A percentile compares a stretch with the other conserved stretches of the same genome.
Evolutionary conservation across 2,329 filamentous ascomycete genomes (phyloP).

Genomic region (Aspergillus transmontanensis): DNA sequence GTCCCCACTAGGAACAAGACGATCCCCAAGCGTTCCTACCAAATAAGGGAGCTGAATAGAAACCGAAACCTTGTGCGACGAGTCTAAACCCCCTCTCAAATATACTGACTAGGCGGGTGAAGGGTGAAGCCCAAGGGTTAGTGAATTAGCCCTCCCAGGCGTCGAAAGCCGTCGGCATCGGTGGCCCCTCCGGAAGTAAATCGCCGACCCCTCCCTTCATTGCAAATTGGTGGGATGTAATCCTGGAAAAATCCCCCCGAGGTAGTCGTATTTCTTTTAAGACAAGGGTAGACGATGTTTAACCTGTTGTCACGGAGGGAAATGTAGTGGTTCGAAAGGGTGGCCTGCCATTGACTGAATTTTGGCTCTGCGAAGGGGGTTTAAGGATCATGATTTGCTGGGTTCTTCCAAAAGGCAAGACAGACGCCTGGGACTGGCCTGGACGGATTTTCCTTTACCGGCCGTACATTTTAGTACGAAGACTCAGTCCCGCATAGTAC

Average conservation of each 20-base stretch:
- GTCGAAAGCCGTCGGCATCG: slow-evolving; percentile 18
- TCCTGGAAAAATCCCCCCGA: slow-evolving; percentile 5
- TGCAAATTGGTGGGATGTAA: slow-evolving; percentile 19
- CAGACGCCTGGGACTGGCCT: slow-evolving; percentile 20
- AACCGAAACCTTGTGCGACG: neutral
- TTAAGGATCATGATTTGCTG: slow-evolving; percentile 16
- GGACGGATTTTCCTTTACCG: slow-evolving; percentile 22
- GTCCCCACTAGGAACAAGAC: neutral
- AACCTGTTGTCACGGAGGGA: neutral
- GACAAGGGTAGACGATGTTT: neutral
- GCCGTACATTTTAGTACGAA: slow-evolving; percentile 33
- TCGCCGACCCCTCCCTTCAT: slow-evolving; percentile 23
- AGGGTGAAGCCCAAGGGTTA: slow-evolving; percentile 1
- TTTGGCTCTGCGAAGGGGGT: slow-evolving; percentile 10
- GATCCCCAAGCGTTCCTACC: neutral
- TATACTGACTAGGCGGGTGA: neutral
- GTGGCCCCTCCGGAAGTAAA: slow-evolving; percentile 21
- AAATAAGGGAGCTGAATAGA: neutral
- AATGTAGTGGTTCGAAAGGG: slow-evolving; percentile 5
- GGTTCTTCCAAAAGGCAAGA: slow-evolving; percentile 16
- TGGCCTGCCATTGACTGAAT: slow-evolving; percentile 6
- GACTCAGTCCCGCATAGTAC: slow-evolving; percentile 30
- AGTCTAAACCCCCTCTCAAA: neutral
- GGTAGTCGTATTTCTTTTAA: slow-evolving; percentile 15
- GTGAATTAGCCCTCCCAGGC: slow-evolving; percentile 11